A percentile compares a stretch with the other conserved stretches of the same genome.
Evolutionary conservation across 345 rosid genomes (phyloP).

Genomic region (Kandelia obovata): DNA sequence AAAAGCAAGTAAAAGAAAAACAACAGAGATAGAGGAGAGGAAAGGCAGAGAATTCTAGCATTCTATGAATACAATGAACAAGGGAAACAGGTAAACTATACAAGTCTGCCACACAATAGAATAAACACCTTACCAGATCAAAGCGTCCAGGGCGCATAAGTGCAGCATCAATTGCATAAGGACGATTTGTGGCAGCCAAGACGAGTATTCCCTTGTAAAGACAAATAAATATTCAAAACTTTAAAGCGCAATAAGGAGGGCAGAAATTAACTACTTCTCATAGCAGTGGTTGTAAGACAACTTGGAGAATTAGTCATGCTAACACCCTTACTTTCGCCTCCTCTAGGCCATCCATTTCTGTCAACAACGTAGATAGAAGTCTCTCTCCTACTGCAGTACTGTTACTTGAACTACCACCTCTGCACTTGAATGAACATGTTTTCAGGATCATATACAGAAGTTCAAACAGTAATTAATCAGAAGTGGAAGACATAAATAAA

Average conservation of each 20-base stretch:
- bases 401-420: constrained; percentile 70
- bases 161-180: constrained; percentile 37
- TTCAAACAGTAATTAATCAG: not conserved
- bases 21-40: too few species aligned
- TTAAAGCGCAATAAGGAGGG: not conserved
- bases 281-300: not conserved
- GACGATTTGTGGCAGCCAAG: constrained; percentile 91
- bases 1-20: too few species aligned
- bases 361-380: constrained; percentile 81
- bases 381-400: constrained; percentile 78
- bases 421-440: constrained; percentile 25
- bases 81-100: not conserved
- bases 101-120: not conserved
- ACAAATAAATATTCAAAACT: not conserved
- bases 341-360: constrained; percentile 98
- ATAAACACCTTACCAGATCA: constrained; percentile 54
- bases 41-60: not conserved
- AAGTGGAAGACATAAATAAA: not conserved
- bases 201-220: constrained; percentile 73
- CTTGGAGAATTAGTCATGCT: not conserved
- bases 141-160: constrained; percentile 62
- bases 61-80: not conserved
- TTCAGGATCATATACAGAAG: not conserved
- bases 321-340: constrained; percentile 58
- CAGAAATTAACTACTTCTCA: not conserved